phyloP scores from a whole-genome alignment of 345 rosid species.

The Triadica sebifera region DNA sequence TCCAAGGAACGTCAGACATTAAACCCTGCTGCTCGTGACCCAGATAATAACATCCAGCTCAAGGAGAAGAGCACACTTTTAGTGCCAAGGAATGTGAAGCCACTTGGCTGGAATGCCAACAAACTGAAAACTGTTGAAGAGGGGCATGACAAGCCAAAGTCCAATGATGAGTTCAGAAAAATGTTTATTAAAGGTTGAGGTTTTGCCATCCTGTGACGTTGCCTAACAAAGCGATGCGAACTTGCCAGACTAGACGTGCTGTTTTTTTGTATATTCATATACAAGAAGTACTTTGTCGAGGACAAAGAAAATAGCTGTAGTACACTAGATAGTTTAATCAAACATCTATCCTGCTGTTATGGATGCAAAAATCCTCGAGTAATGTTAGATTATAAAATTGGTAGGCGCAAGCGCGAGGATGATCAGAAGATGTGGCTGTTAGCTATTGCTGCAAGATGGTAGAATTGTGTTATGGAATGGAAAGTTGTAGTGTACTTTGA shows the following conservation, averaged over 20 bases:
- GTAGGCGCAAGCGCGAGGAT: too few relatives aligned
- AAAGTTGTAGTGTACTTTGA: too few relatives aligned
- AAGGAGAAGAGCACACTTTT: constrained; percentile 76
- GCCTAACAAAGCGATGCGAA: too few relatives aligned
- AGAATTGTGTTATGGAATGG: too few relatives aligned
- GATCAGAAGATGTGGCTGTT: too few relatives aligned
- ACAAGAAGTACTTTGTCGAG: not conserved
- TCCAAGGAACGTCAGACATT: constrained; percentile 21
- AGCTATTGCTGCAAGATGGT: too few relatives aligned
- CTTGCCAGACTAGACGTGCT: not conserved
- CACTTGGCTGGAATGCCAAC: constrained; percentile 55
- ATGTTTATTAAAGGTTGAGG: constrained; percentile 64
- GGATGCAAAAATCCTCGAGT: too few relatives aligned
- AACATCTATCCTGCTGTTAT: too few relatives aligned
- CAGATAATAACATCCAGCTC: constrained; percentile 39
- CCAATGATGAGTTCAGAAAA: constrained; percentile 86
- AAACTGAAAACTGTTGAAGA: constrained; percentile 38
- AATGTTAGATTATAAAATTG: too few relatives aligned
- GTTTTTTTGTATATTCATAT: not conserved
- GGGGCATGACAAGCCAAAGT: constrained; percentile 64
- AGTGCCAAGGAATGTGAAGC: constrained; percentile 63
- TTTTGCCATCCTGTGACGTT: not conserved
- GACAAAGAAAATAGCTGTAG: too few relatives aligned
- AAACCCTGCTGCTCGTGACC: constrained; percentile 25
- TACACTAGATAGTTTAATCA: too few relatives aligned